These are phyloP conservation scores for Tuctoria greenei DNA, from an alignment of 176 grass and related monocot genomes.

Conservation along the genomic window DNA sequence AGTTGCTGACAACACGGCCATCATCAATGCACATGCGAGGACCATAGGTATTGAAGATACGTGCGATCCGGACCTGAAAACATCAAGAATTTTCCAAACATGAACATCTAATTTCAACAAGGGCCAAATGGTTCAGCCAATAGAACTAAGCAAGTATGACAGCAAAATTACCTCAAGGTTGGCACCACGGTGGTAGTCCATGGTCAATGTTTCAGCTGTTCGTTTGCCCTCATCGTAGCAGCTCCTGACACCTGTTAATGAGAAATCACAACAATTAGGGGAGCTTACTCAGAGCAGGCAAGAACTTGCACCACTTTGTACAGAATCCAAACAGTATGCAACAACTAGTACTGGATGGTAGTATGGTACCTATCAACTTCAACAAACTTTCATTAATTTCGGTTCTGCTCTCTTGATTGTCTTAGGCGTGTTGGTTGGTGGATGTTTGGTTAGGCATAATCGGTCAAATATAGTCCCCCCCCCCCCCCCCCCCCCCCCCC, in stretches of 20 bases:
- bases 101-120: not conserved
- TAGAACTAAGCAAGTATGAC: constrained; percentile 1
- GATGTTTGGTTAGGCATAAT: constrained; percentile 47
- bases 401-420: constrained; percentile 27
- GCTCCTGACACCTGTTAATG: constrained; percentile 68
- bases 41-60: constrained; percentile 90
- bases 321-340: constrained; percentile 14
- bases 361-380: constrained; percentile 18
- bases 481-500: constrained; percentile 17
- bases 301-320: not conserved
- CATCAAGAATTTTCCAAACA: constrained; percentile 13
- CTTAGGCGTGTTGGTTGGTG: constrained; percentile 38
- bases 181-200: constrained; percentile 92
- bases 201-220: constrained; percentile 86
- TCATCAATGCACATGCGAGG: constrained; percentile 97
- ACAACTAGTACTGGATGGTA: not conserved
- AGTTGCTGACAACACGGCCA: constrained; percentile 94
- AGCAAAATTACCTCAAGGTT: constrained; percentile 59
- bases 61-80: constrained; percentile 73
- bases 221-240: constrained; percentile 93
- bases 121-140: constrained; percentile 5
- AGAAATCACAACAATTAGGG: constrained; percentile 37
- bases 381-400: constrained; percentile 33
- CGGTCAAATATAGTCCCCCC: constrained; percentile 28
- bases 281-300: constrained; percentile 5